A percentile compares a stretch with the other conserved stretches of the same genome.
Evolutionary conservation across 805 yeast genomes (phyloP).

Genomic region (Clavispora fructus): DNA sequence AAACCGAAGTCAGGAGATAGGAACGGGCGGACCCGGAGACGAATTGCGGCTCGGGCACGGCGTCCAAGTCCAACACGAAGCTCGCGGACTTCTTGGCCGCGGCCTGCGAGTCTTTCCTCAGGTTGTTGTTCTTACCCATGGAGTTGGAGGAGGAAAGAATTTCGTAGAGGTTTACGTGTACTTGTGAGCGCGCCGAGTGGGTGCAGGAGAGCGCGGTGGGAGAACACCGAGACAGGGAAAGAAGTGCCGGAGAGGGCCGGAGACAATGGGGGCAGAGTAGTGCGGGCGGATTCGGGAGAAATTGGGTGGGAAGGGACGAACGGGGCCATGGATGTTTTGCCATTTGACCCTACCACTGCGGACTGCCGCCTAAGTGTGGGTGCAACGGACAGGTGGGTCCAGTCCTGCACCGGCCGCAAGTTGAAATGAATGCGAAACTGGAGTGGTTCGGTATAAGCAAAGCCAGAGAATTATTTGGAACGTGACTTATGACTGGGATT

Average conservation of each 20-base stretch:
- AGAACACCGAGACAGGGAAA: not conserved
- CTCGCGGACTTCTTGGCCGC: not conserved
- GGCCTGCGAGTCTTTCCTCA: conserved; percentile 4
- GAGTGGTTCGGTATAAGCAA: too few relatives aligned
- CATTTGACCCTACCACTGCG: too few relatives aligned
- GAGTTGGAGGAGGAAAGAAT: not conserved
- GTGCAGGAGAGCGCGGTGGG: not conserved
- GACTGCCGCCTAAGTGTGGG: too few relatives aligned
- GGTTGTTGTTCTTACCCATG: conserved; percentile 15
- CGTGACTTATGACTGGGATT: too few relatives aligned
- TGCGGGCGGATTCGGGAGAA: too few relatives aligned
- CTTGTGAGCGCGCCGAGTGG: not conserved
- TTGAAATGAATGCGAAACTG: too few relatives aligned
- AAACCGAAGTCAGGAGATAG: conserved; percentile 49
- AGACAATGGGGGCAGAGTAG: too few relatives aligned
- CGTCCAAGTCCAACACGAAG: conserved; percentile 30
- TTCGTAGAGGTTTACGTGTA: not conserved
- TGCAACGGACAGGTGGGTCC: too few relatives aligned
- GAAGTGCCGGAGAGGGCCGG: not conserved
- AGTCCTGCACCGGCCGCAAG: too few relatives aligned
- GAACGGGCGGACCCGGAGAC: conserved; percentile 50
- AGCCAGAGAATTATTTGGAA: too few relatives aligned
- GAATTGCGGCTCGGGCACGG: conserved; percentile 30
- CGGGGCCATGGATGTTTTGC: too few relatives aligned
- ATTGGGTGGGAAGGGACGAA: too few relatives aligned